These are phyloP conservation scores for Lentinus polychrous DNA, from an alignment of 1,284 basidiomycete genomes.

Conservation along the genomic window DNA sequence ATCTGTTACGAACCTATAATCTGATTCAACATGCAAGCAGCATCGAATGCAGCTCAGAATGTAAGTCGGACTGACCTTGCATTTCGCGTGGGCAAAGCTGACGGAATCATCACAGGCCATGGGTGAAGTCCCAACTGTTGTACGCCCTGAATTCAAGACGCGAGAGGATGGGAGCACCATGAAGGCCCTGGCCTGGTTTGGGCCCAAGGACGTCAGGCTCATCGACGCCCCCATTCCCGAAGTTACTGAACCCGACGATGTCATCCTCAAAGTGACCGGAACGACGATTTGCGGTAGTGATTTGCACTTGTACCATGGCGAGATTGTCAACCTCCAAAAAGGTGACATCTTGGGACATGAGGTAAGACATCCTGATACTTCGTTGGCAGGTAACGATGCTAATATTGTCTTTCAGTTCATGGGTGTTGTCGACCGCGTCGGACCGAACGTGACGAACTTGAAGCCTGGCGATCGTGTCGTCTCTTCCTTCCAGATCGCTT, in stretches of 20 bases:
- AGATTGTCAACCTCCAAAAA: conserved; percentile 59
- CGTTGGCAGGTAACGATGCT: too few species aligned
- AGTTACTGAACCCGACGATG: conserved; percentile 62
- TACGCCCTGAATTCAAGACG: conserved; percentile 42
- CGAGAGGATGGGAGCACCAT: conserved; percentile 47
- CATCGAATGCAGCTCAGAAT: conserved; percentile 29
- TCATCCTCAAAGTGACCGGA: conserved; percentile 62
- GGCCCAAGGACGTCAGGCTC: conserved; percentile 43
- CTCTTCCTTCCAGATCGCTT: conserved; percentile 73
- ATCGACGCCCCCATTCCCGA: conserved; percentile 60
- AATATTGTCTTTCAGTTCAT: conserved; percentile 42
- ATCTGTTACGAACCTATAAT: background rate
- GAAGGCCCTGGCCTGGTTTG: conserved; percentile 71
- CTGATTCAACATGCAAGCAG: conserved; percentile 26
- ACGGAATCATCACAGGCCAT: conserved; percentile 18
- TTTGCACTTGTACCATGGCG: conserved; percentile 60
- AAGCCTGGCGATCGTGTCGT: conserved; percentile 65
- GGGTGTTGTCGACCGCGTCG: conserved; percentile 62
- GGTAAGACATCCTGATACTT: conserved; percentile 29
- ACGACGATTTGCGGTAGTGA: conserved; percentile 69
- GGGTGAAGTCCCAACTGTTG: conserved; percentile 36
- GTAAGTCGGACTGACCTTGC: conserved; percentile 15
- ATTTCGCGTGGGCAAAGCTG: background rate
- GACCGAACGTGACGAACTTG: conserved; percentile 54
- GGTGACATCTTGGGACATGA: conserved; percentile 78